These are phyloP conservation scores for Leccinum incarnatum DNA, from an alignment of 768 basidiomycete genomes.

Conservation along the genomic window DNA sequence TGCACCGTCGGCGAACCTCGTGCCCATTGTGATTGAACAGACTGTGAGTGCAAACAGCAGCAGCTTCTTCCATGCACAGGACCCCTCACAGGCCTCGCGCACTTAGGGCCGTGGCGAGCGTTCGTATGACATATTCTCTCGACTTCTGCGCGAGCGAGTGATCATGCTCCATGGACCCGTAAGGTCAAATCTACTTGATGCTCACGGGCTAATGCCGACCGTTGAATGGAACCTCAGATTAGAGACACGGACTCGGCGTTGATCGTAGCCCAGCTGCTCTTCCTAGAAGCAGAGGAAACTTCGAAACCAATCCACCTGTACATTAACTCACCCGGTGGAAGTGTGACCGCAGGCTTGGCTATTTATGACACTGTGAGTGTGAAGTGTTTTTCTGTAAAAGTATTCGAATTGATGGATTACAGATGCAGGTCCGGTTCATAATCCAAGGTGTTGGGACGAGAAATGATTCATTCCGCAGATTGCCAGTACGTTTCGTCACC, in stretches of 20 bases:
- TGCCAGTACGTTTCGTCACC: slow-evolving; percentile 86
- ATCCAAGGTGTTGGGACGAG: slow-evolving; percentile 1
- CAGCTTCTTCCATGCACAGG: slow-evolving; percentile 5
- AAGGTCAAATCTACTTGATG: slow-evolving; percentile 30
- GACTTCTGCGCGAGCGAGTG: slow-evolving; percentile 88
- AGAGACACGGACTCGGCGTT: slow-evolving; percentile 86
- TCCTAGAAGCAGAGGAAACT: slow-evolving; percentile 94
- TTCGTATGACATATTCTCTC: slow-evolving; percentile 95
- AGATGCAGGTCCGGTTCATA: slow-evolving; percentile 66
- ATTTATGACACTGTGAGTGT: slow-evolving; percentile 91
- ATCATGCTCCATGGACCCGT: slow-evolving; percentile 95
- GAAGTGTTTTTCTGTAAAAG: slow-evolving; percentile 2
- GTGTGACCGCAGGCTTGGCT: slow-evolving; percentile 92
- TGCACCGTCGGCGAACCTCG: slow-evolving; percentile 58
- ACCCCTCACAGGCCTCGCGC: slow-evolving; percentile 16
- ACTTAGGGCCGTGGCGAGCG: slow-evolving; percentile 78
- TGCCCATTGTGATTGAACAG: slow-evolving; percentile 93
- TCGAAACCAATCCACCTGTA: slow-evolving; percentile 94
- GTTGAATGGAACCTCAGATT: slow-evolving; percentile 51
- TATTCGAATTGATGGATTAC: slow-evolving; percentile 21
- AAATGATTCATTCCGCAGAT: slow-evolving; percentile 27
- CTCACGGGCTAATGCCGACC: slow-evolving; percentile 11
- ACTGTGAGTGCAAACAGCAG: slow-evolving; percentile 50
- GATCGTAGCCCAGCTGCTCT: slow-evolving; percentile 88
- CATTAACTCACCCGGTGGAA: slow-evolving; percentile 96